These are phyloP conservation scores for Entrophospora sp. DNA, from an alignment of 192 early-diverging fungal genomes.

Conservation along the genomic window DNA sequence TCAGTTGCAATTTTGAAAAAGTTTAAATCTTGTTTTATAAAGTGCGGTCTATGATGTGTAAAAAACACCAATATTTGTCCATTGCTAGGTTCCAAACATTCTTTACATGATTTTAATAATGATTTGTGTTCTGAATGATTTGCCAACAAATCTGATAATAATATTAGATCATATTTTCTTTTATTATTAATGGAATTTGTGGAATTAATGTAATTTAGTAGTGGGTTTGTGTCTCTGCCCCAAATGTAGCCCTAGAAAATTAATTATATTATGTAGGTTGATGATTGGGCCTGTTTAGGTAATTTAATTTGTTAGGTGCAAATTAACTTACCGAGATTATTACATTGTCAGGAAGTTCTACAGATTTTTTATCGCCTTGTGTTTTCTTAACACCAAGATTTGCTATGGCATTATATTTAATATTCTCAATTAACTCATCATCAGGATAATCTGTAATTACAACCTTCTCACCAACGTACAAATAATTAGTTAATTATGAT, in stretches of 20 bases:
- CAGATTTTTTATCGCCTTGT: neutral
- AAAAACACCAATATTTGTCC: constrained; percentile 71
- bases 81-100: constrained; percentile 45
- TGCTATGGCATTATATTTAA: constrained; percentile 54
- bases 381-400: constrained; percentile 33
- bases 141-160: constrained; percentile 79
- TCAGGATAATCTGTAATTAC: constrained; percentile 77
- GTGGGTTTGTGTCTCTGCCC: constrained; percentile 45
- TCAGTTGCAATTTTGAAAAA: constrained; percentile 69
- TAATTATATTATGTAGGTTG: neutral
- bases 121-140: constrained; percentile 81
- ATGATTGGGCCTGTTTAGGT: neutral
- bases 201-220: constrained; percentile 30
- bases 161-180: constrained; percentile 66
- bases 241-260: constrained; percentile 59
- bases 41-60: constrained; percentile 76
- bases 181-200: constrained; percentile 14
- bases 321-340: neutral
- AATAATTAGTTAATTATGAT: too few relatives aligned
- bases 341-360: constrained; percentile 1
- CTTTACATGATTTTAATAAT: constrained; percentile 60
- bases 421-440: constrained; percentile 63
- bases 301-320: neutral
- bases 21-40: constrained; percentile 65
- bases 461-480: constrained; percentile 22